Evolutionary conservation across 2,329 filamentous ascomycete species (phyloP), one percentile per base, ranked within the genome.

Genomic region (Elsinoe fawcettii): DNA sequence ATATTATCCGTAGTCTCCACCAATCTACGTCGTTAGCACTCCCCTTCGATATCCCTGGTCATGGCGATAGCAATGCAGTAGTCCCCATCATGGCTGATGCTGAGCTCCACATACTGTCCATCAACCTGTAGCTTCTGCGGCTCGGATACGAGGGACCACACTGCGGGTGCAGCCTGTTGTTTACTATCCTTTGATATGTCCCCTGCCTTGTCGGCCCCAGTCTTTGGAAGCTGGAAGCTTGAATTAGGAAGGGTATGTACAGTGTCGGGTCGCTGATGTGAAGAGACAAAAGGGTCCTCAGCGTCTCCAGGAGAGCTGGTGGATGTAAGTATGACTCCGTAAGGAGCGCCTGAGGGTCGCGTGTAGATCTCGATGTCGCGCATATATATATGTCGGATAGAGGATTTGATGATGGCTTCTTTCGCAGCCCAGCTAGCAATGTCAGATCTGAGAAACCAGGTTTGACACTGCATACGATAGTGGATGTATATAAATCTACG

Each of bases 11-110:
- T n/a, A n/a, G n/a, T n/a, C n/a, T n/a, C n/a, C n/a, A n/a, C n/a
- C n/a, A n/a, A n/a, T n/a, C n/a, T n/a, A n/a, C n/a, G n/a, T n/a
- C n/a, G n/a, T n/a, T n/a, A n/a, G n/a, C n/a, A n/a, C n/a, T n/a
- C n/a, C n/a, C n/a, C 16, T 2, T 53, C 34, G 12, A 2, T 14
- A 7, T 37, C 20, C 49, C 49, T 39, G 16, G 59, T 57, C 30
- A 85, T 77, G 5, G 86, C 87, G 18, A 80, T 84, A 8, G 90
- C 90, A 34, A 59, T 44, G 18, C 51, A 56, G 71, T 90, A 95
- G 6, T 89, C 85, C 1, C 82, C 85, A 70, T 96, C 91, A 69
- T 96, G 91, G 65, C 87, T 93, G 64, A 96, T 95, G 59, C 86
- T 92, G 44, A 96, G 68, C 65, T 81, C 77, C 12, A 84, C 89